Evolutionary conservation across 257 asterid species (phyloP).

Genomic region (Nicotiana attenuata): DNA sequence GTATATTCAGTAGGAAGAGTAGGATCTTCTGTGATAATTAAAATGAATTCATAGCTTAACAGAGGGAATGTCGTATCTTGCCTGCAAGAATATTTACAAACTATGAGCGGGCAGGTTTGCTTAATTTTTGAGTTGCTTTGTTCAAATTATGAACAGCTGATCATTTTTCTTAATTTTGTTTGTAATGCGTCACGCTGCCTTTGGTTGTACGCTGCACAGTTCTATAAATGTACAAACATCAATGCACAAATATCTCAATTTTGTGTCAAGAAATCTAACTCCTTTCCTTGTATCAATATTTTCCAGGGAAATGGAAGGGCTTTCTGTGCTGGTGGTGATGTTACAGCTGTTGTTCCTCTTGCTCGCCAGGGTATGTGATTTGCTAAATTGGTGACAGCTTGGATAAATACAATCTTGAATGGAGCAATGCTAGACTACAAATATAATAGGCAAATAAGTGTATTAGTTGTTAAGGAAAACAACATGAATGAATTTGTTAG

Average conservation of each 20-base stretch:
- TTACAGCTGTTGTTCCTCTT: conserved; percentile 55
- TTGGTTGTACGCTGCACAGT: background rate
- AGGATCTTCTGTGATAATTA: background rate
- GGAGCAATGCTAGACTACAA: conserved; percentile 27
- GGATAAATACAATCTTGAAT: background rate
- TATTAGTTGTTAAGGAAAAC: too few relatives aligned
- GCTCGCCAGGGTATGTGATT: conserved; percentile 41
- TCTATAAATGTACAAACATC: background rate
- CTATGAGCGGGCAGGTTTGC: background rate
- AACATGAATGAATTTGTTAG: too few relatives aligned
- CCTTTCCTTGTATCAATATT: background rate
- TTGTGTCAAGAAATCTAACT: background rate
- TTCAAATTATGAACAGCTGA: background rate
- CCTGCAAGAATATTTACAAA: background rate
- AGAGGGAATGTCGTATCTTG: background rate
- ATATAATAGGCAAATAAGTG: too few relatives aligned
- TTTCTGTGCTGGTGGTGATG: conserved; percentile 97
- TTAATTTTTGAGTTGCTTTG: background rate
- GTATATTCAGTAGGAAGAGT: conserved; percentile 25
- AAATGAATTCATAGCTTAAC: background rate
- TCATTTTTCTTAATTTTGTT: background rate
- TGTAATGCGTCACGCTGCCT: background rate
- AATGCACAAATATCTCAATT: background rate
- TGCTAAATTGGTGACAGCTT: background rate
- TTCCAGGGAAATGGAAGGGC: conserved; percentile 77